phyloP scores from a whole-genome alignment of 495 filamentous ascomycete genomes.

The Peziza echinospora region DNA sequence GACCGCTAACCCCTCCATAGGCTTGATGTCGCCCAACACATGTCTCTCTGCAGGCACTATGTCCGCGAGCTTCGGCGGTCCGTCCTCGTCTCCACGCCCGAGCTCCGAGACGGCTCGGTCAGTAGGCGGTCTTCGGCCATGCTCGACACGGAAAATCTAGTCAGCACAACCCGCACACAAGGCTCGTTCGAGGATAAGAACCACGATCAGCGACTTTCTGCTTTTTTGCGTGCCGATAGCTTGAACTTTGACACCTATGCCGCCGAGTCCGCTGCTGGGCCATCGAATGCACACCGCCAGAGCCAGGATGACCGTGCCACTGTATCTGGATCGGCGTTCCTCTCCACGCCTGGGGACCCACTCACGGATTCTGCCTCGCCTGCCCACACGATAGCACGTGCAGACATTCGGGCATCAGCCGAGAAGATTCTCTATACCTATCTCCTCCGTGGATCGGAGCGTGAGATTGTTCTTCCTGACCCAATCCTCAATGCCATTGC shows the following conservation, averaged over 20 bases:
- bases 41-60: slow-evolving; percentile 93
- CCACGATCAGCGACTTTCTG: slow-evolving; percentile 67
- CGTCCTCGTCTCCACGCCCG: slow-evolving; percentile 78
- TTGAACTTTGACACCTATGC: slow-evolving; percentile 27
- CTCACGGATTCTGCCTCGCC: slow-evolving; percentile 52
- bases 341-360: slow-evolving; percentile 26
- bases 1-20: slow-evolving; percentile 30
- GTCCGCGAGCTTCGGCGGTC: slow-evolving; percentile 86
- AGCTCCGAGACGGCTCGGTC: slow-evolving; percentile 48
- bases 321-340: slow-evolving; percentile 17
- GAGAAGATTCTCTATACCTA: slow-evolving; percentile 97
- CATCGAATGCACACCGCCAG: slow-evolving; percentile 23
- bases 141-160: slow-evolving; percentile 41
- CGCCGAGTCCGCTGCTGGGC: slow-evolving; percentile 37
- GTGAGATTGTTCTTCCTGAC: slow-evolving; percentile 82
- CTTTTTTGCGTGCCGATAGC: slow-evolving; percentile 40
- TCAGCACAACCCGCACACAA: slow-evolving; percentile 5
- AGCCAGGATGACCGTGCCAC: slow-evolving; percentile 8
- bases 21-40: slow-evolving; percentile 98
- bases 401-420: slow-evolving; percentile 76
- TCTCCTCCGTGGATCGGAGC: slow-evolving; percentile 73
- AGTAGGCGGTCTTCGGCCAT: slow-evolving; percentile 62
- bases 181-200: slow-evolving; percentile 24
- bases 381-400: slow-evolving; percentile 57
- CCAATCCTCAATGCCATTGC: slow-evolving; percentile 64